Evolutionary conservation across 202 grass and related monocot genomes (phyloP).

Genomic region (Dendrocalamus latiflorus): DNA sequence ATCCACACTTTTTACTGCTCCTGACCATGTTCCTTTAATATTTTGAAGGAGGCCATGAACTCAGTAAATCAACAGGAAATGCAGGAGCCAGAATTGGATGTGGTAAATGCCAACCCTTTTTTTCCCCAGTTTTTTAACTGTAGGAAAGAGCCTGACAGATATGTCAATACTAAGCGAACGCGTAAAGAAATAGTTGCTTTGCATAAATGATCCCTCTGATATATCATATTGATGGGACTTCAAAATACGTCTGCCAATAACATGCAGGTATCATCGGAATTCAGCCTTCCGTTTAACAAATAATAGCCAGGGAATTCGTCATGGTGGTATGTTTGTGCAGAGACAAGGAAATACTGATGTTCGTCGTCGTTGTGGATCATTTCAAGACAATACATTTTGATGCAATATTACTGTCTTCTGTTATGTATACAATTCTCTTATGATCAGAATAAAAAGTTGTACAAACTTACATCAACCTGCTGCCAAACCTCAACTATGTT

Average conservation of each 20-base stretch:
- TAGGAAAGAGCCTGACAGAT: background rate
- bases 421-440: slow-evolving; percentile 8
- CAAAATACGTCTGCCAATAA: background rate
- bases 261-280: slow-evolving; percentile 51
- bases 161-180: background rate
- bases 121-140: background rate
- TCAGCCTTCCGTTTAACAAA: slow-evolving; percentile 44
- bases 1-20: background rate
- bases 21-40: slow-evolving; percentile 9
- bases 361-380: background rate
- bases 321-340: background rate
- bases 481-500: background rate
- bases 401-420: background rate
- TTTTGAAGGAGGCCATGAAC: slow-evolving; percentile 58
- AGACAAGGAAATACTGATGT: slow-evolving; percentile 1
- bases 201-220: background rate
- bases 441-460: background rate
- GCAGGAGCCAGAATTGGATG: no score
- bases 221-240: background rate
- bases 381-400: background rate
- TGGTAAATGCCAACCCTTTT: slow-evolving; percentile 25
- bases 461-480: background rate
- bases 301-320: background rate
- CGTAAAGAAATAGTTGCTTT: background rate
- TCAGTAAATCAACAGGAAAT: slow-evolving; percentile 63